Percentiles rank a stretch among this genome's conserved stretches.
These are phyloP conservation scores for Penicillium oxalicum DNA, from an alignment of 2,329 filamentous ascomycete genomes.

Conservation along the genomic window DNA sequence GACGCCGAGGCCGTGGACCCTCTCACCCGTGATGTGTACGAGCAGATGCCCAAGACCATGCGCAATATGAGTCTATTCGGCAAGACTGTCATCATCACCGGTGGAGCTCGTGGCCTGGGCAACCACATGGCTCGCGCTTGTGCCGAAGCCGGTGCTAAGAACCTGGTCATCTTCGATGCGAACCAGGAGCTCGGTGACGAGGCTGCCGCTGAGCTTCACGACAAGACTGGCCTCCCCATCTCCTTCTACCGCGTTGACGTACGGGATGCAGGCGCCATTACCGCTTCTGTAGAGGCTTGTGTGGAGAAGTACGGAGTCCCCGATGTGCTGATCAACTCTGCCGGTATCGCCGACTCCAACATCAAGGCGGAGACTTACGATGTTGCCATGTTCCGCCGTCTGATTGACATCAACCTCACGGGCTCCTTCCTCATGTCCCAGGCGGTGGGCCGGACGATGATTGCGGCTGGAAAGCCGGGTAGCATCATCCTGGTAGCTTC, in stretches of 20 bases:
- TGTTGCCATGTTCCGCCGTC: conserved; percentile 4
- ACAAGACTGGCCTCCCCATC: conserved; percentile 2
- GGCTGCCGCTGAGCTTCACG: conserved; percentile 3
- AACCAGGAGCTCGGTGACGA: conserved; percentile 6
- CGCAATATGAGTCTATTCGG: conserved; percentile 4
- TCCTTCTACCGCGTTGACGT: conserved; percentile 4
- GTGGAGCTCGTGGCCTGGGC: conserved; percentile 2
- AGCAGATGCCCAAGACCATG: conserved; percentile 3
- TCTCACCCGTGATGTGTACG: conserved; percentile 2
- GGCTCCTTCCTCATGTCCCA: conserved; percentile 6
- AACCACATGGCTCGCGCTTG: conserved; percentile 5
- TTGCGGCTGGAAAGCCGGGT: conserved; percentile 50
- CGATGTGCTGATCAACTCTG: conserved; percentile 4
- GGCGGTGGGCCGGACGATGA: conserved; percentile 2
- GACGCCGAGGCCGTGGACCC: background rate
- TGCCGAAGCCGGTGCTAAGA: conserved; percentile 5
- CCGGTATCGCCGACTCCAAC: conserved; percentile 4
- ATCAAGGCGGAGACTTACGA: conserved; percentile 6
- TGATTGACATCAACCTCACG: conserved; percentile 5
- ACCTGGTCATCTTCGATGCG: conserved; percentile 6
- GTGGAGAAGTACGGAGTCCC: conserved; percentile 4
- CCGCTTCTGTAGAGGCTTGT: conserved; percentile 3
- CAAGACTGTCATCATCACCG: conserved; percentile 4
- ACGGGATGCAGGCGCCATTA: conserved; percentile 3
- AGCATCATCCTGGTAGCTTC: conserved; percentile 66